Evolutionary conservation across 495 filamentous ascomycete genomes (phyloP).

Genomic region (Neurospora tetraspora): DNA sequence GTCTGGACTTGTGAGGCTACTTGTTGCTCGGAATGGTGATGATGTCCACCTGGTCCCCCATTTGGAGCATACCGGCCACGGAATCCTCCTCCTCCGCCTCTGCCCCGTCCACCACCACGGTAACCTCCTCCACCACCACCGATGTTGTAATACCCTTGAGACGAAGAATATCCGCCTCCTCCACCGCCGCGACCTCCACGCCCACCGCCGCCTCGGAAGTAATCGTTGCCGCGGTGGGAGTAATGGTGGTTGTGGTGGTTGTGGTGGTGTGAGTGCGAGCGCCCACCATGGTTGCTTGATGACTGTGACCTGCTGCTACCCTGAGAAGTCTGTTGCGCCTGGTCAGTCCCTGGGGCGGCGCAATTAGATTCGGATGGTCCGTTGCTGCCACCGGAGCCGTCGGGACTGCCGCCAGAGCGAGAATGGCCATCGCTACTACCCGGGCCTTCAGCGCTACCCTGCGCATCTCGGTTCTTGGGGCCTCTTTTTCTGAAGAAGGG

Average conservation of each 20-base stretch:
- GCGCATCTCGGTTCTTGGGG: not conserved
- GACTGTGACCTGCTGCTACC: not conserved
- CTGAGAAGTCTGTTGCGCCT: not conserved
- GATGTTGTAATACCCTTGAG: not conserved
- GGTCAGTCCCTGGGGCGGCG: not conserved
- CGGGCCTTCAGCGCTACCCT: not conserved
- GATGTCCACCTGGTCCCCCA: not conserved
- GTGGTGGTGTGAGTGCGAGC: not conserved
- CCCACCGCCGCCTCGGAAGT: not conserved
- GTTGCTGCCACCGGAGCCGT: not conserved
- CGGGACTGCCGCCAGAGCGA: not conserved
- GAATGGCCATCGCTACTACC: not conserved
- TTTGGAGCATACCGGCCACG: conserved; percentile 1
- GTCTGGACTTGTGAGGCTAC: conserved; percentile 1
- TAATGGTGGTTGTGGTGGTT: not conserved
- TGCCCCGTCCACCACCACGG: not conserved
- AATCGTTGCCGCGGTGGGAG: not conserved
- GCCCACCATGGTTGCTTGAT: not conserved
- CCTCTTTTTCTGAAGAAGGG: conserved; percentile 21
- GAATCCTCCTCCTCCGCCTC: not conserved
- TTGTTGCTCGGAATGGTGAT: not conserved
- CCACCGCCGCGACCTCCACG: not conserved
- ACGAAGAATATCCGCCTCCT: not conserved
- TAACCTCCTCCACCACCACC: not conserved
- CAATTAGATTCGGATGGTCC: not conserved